Base-by-base conservation (phyloP, 768 basidiomycete genomes). In the Lactarius hatsudake region DNA sequence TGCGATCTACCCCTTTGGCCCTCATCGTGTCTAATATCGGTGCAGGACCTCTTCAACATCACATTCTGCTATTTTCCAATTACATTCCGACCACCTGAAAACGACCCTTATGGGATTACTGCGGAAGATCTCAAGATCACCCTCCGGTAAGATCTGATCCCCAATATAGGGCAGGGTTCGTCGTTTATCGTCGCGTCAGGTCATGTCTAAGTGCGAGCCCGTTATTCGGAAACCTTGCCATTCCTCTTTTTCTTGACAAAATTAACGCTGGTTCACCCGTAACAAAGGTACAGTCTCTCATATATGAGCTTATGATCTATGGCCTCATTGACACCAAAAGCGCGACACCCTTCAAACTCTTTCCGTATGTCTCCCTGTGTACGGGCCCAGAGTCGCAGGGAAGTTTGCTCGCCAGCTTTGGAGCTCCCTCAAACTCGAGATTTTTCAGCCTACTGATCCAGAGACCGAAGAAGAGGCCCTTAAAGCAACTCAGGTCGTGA, bases 61-160 rank as follows among this genome's bases (percentile, higher is more conserved):
- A 91, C 89, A 0, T 98, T 96, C 76, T 98, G 97, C 76, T 99
- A 99, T 76, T 99, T 98, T 78, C 97, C 97, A 0, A 98, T 99
- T 64, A 93, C 94, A 0, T 99, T 97, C 79, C 85, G 91, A 65
- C 94, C 96, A 10, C 94, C 96, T 20, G 90, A 94, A 1, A 89
- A 94, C 71, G 95, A 98, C 74, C 94, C 94, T 20, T 95, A 96
- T 75, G 90, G 91, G 4, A 96, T 99, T 66, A 91, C 89, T 3
- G 81, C 91, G 0, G 93, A 96, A 38, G 92, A 98, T 74, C 83
- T 99, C 26, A 90, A 90, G 72, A 70, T 75, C 61, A 81, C 88
- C 2, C 82, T 98, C 18, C 82, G 87, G 91, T 89, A 72, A 53
- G 79, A 71, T 13, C 5, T 30, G 1, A 13, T 42, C 18, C 6